Percentiles rank a stretch among this genome's conserved stretches.
phyloP scores from a whole-genome alignment of 768 basidiomycete genomes.

The Leccinum arenicola region DNA sequence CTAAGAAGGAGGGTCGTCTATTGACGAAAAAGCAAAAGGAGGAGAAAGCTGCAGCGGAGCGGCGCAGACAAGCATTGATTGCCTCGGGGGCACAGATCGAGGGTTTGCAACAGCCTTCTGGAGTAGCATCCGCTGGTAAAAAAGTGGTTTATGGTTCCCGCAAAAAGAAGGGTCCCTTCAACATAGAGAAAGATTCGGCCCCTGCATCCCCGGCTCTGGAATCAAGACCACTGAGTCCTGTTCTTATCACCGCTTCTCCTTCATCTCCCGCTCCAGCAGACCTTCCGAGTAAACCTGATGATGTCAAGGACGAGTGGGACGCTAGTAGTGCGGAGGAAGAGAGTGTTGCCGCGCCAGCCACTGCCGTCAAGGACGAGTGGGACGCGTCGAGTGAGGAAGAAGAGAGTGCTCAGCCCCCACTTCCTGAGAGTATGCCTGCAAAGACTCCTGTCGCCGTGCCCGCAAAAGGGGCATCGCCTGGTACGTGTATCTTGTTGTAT shows the following conservation, averaged over 20 bases:
- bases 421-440: slow-evolving; percentile 16
- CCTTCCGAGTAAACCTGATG: slow-evolving; percentile 20
- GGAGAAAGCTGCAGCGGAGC: slow-evolving; percentile 86
- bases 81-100: slow-evolving; percentile 89
- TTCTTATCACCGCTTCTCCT: slow-evolving; percentile 22
- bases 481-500: slow-evolving; percentile 10
- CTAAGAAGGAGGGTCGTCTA: slow-evolving; percentile 90
- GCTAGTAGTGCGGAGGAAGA: slow-evolving; percentile 44
- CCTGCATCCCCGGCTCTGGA: slow-evolving; percentile 48
- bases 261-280: slow-evolving; percentile 30
- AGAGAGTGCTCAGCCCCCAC: slow-evolving; percentile 31
- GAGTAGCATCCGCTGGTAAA: slow-evolving; percentile 45
- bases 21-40: slow-evolving; percentile 98
- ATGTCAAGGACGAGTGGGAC: slow-evolving; percentile 56
- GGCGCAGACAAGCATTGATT: slow-evolving; percentile 85
- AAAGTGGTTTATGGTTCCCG: slow-evolving; percentile 81
- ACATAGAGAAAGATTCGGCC: slow-evolving; percentile 38
- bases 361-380: slow-evolving; percentile 58
- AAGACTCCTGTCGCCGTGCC: slow-evolving; percentile 3
- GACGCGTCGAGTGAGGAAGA: slow-evolving; percentile 63
- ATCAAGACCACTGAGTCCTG: slow-evolving; percentile 50
- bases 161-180: slow-evolving; percentile 67
- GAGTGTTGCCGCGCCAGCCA: slow-evolving; percentile 24
- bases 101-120: slow-evolving; percentile 66
- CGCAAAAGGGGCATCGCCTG: slow-evolving; percentile 4